Base-by-base conservation (phyloP, 1,284 basidiomycete species). In the Rhodotorula glutinis region DNA sequence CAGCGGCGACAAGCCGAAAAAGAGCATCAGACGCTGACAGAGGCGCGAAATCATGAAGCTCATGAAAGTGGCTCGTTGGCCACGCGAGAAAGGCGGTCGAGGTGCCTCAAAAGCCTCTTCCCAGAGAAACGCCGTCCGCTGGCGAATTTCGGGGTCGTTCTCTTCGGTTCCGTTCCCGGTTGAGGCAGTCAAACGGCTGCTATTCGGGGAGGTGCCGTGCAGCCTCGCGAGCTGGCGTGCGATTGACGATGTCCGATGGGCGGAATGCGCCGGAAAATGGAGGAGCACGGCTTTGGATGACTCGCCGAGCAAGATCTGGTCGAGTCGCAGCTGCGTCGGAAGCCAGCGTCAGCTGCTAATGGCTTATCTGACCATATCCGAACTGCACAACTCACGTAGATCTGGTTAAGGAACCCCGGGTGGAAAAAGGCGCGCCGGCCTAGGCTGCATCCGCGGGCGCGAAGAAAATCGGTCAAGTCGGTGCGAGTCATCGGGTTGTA, bases 91-190 rank as follows among this genome's bases (percentile, higher is more conserved):
- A 5, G 25, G 47, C 8, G 62, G 61, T 11, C 40, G 11, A 2
- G 62, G 60, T 2, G 41, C 40, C 25, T 80, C 82, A 30, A 87
- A 79, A n/a, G 88, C 82, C n/a, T 84, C 85, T 77, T 89, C 88
- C 86, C 87, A 89, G 54, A 84, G 82, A 77, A 87, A 89, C 11
- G 80, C 79, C 0, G 85, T 85, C 16, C 88, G 83, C 0, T 84
- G 79, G 23, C 83, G 83, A 60, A 89, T 87, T 53, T 80, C 82
- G 2, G 79, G 78, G 69, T 85, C 84, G 73, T 89, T 85, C 69
- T 89, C 85, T 74, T 88, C 85, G 2, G 88, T 90, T 0, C 88
- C 89, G 10, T 83, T 85, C 0, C 87, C 88, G 2, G 87, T 89
- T n/a, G 63, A 65, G 51, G 68, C 29, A 85, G 78, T 13, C 83